These are phyloP conservation scores for Vigna hirtella DNA, from an alignment of 306 rosid genomes.

Conservation along the genomic window DNA sequence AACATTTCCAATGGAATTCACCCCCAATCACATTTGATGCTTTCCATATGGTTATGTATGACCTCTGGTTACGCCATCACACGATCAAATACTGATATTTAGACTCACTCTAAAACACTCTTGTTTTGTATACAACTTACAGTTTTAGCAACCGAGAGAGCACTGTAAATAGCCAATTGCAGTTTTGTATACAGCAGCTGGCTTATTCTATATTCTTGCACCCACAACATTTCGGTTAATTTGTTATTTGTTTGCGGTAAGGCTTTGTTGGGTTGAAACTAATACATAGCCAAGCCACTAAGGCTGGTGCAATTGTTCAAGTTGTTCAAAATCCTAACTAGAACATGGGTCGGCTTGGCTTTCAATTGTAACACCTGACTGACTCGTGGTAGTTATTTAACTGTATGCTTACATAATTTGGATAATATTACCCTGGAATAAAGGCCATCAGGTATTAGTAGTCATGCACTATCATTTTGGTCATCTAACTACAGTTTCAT, in stretches of 20 bases:
- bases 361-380: background rate
- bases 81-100: constrained; percentile 70
- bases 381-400: background rate
- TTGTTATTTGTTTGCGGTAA: constrained; percentile 28
- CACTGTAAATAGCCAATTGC: constrained; percentile 56
- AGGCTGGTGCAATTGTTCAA: background rate
- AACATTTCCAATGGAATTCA: constrained; percentile 93
- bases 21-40: constrained; percentile 83
- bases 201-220: constrained; percentile 42
- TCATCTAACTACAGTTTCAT: background rate
- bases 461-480: background rate
- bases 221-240: constrained; percentile 27
- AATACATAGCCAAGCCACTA: background rate
- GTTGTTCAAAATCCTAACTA: constrained; percentile 1
- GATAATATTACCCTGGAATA: background rate
- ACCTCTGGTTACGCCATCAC: constrained; percentile 93
- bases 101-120: constrained; percentile 31
- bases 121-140: constrained; percentile 52
- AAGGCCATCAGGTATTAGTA: background rate
- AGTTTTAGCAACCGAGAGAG: constrained; percentile 52
- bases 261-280: constrained; percentile 5
- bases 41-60: constrained; percentile 96
- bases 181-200: constrained; percentile 39
- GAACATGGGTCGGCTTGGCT: background rate
- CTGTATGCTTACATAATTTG: background rate